These are phyloP conservation scores for Acanthamoeba royreba DNA, from an alignment of 208 protist species.

Conservation along the genomic window DNA sequence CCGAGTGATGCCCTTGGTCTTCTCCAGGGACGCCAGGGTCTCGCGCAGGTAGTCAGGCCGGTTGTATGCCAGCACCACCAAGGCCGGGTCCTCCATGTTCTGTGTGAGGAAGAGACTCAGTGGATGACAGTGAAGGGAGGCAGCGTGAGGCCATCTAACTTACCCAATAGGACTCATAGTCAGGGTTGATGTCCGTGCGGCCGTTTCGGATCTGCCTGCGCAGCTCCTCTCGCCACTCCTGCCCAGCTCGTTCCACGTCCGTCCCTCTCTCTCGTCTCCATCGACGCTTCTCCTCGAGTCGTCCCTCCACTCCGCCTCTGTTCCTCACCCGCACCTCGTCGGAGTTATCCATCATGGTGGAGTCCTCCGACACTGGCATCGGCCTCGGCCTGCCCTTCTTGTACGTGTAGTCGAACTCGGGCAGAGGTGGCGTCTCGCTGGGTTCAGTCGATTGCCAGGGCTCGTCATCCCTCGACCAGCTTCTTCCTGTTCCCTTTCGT, in stretches of 20 bases:
- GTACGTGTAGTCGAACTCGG: neutral
- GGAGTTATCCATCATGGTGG: too few relatives aligned
- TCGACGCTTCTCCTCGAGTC: neutral
- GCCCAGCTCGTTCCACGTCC: neutral
- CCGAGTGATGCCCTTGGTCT: neutral
- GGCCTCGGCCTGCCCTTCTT: neutral
- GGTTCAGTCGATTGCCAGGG: neutral
- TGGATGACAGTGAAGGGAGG: neutral
- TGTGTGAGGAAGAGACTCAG: neutral
- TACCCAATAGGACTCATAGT: too few relatives aligned
- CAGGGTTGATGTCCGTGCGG: neutral
- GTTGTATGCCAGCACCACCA: conserved; percentile 44
- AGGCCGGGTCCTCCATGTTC: conserved; percentile 12
- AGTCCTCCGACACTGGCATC: neutral
- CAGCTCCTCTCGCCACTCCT: neutral
- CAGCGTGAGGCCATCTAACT: neutral
- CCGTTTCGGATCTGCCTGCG: neutral
- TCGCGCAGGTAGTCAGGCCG: neutral
- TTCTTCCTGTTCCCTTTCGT: neutral
- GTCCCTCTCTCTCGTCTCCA: neutral
- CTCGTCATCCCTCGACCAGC: neutral
- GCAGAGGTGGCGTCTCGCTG: neutral
- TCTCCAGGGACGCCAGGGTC: neutral
- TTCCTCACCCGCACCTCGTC: neutral
- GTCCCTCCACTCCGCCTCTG: neutral